Evolutionary conservation across 768 basidiomycete genomes (phyloP), one percentile per base, ranked within the genome.

Genomic region (Dacryopinax primogenitus): DNA sequence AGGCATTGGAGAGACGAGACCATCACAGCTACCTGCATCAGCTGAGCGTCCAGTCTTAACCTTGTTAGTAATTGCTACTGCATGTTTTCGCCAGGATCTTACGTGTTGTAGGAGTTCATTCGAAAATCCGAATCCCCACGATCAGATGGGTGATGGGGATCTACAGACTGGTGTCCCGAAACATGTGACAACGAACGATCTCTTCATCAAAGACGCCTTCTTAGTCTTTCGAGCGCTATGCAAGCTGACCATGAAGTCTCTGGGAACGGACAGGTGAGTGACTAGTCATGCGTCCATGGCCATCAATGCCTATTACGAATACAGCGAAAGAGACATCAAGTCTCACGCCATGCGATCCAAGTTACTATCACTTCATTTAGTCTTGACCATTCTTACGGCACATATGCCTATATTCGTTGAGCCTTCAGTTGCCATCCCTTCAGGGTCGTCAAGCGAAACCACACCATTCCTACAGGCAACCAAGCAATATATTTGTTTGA

Each of bases 281-380:
- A 21, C 45, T 44, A 21, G 15, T 72, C 21, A 66, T 66, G 2
- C 12, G 26, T 47, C 12, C 18, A 37, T 33, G 36, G 62, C 1
- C 15, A 3, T 39, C 64, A 63, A 23, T 37, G 30, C 58, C 35
- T 9, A 66, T 18, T 33, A 62, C n/a, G 67, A 70, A 65, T 75
- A 33, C 67, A 94, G 94, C 71, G 96, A 98, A 74, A 86, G 89
- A n/a, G 96, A 98, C 74, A 78, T 90, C 62, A 93, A 89, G 72
- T 96, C 95, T 9, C 93, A 96, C 70, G 90, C 92, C 6, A 97
- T 98, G 93, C 86, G 96, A 23, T 95, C 92, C 21, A 98, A 98
- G 73, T 77, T 97, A 34, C 82, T 99, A 26, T 93, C 96, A 0
- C 81, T 99, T 58, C 93, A 98, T 74, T 85, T 99, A 47, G 88